Evolutionary conservation across 1,284 basidiomycete genomes (phyloP), one percentile per base, ranked within the genome.

Genomic region (Heterobasidion occidentale): DNA sequence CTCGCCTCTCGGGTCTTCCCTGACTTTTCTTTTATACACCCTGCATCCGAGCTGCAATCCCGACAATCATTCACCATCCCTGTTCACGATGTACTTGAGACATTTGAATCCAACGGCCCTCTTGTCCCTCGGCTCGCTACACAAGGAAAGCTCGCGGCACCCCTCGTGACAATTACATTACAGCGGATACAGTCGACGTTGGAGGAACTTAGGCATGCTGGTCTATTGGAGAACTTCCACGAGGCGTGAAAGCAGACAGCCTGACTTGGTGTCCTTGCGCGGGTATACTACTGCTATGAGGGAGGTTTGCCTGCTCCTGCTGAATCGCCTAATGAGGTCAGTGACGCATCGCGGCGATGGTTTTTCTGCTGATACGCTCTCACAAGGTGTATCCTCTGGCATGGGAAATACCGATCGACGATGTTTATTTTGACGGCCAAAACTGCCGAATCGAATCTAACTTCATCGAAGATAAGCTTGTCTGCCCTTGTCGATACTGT

Each of bases 391-490:
- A 70, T 46, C 69, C 70, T 11, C 60, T 72, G 15, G 64, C 64
- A 9, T 84, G 81, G 83, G 82, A 84, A 61, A 68, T 83, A 3
- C 71, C 76, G 17, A 59, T 84, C 9, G 81, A 81, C 58, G 78
- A 75, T 53, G 78, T 84, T 0, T 83, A 73, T 63, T 72, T 85
- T 19, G 77, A 84, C 60, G 80, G 78, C 9, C 62, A 56, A 70
- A 68, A 56, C 67, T 84, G 1, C 72, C 77, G 9, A 70, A 12
- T 81, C 80, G 0, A 68, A 64, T 9, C 68, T 74, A 8, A 62
- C 61, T 0, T 68, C 42, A 14, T 45, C 48, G 19, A 19, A 50
- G 9, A 19, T 34, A 9, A 15, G 19, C 9, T 27, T 50, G 9
- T 78, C 78, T 7, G 77, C 78, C 1, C 68, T 82, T 4, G 62